Evolutionary conservation across 129 eudicot genomes (phyloP).

Genomic region (Cynara cardunculus): DNA sequence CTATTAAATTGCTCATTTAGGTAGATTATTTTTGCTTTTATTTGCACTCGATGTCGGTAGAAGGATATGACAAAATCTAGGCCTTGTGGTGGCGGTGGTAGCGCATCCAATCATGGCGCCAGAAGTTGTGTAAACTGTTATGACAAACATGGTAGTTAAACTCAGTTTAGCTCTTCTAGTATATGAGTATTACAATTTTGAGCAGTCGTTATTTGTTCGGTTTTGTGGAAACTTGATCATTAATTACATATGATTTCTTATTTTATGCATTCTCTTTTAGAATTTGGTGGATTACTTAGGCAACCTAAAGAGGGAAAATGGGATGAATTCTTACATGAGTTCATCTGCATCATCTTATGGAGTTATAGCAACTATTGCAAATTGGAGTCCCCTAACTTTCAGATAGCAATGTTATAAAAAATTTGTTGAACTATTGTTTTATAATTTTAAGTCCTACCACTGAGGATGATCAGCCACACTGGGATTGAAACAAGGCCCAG

Average conservation of each 20-base stretch:
- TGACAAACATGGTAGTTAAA: constrained; percentile 42
- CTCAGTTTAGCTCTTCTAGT: constrained; percentile 60
- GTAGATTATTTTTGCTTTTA: not conserved
- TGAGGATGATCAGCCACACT: no score
- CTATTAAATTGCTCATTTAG: not conserved
- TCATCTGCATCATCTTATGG: constrained; percentile 38
- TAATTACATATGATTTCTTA: not conserved
- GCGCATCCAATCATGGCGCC: constrained; percentile 55
- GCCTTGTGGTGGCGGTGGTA: constrained; percentile 51
- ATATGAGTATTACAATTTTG: constrained; percentile 10
- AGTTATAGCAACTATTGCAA: constrained; percentile 36
- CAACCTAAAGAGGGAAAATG: constrained; percentile 74
- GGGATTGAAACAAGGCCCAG: no score
- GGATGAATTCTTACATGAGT: constrained; percentile 45
- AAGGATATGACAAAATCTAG: constrained; percentile 67
- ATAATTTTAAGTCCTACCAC: no score
- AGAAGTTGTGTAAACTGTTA: constrained; percentile 55
- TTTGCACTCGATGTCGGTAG: no score
- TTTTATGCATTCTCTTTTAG: constrained; percentile 24
- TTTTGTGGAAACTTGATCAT: not conserved
- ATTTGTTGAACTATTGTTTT: no score
- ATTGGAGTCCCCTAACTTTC: constrained; percentile 31
- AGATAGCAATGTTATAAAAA: constrained; percentile 26
- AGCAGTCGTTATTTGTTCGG: not conserved
- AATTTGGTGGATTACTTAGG: constrained; percentile 50